These are phyloP conservation scores for Tricholoma flavovirens DNA, from an alignment of 768 basidiomycete genomes.

Conservation along the genomic window DNA sequence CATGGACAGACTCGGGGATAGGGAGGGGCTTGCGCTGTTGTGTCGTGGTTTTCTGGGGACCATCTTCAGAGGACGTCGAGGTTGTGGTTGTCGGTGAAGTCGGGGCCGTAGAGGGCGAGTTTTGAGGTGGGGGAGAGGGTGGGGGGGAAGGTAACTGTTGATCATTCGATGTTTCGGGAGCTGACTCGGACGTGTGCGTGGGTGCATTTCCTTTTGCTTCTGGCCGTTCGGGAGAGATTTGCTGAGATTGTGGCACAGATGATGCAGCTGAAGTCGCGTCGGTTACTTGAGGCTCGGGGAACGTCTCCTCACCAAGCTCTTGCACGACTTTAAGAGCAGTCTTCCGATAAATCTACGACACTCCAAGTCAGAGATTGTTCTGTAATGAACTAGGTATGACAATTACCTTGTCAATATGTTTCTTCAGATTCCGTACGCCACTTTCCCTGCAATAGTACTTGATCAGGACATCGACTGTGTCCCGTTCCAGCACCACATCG, in stretches of 20 bases:
- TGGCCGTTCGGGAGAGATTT: slow-evolving; percentile 51
- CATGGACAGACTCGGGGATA: slow-evolving; percentile 73
- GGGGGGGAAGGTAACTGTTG: not conserved
- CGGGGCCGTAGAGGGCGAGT: slow-evolving; percentile 5
- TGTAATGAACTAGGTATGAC: slow-evolving; percentile 2
- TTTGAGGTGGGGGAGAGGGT: slow-evolving; percentile 9
- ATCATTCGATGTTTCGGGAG: slow-evolving; percentile 5
- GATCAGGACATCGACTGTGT: slow-evolving; percentile 83
- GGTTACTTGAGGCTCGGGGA: slow-evolving; percentile 58
- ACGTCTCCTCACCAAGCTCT: slow-evolving; percentile 80
- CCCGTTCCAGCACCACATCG: slow-evolving; percentile 72
- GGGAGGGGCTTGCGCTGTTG: slow-evolving; percentile 71
- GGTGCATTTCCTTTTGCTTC: slow-evolving; percentile 6
- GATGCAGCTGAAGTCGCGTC: slow-evolving; percentile 14
- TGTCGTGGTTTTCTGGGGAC: slow-evolving; percentile 60
- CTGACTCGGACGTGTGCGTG: not conserved
- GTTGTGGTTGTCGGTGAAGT: slow-evolving; percentile 17
- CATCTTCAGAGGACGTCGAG: slow-evolving; percentile 12
- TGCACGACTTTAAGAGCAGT: slow-evolving; percentile 88
- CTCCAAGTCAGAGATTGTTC: not conserved
- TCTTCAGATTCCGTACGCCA: slow-evolving; percentile 95
- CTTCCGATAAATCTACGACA: slow-evolving; percentile 85
- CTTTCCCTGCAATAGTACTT: slow-evolving; percentile 97
- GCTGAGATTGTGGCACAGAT: slow-evolving; percentile 16
- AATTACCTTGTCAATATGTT: slow-evolving; percentile 92